phyloP scores from a whole-genome alignment of 495 filamentous ascomycete species.

The Oidiodendron maius region DNA sequence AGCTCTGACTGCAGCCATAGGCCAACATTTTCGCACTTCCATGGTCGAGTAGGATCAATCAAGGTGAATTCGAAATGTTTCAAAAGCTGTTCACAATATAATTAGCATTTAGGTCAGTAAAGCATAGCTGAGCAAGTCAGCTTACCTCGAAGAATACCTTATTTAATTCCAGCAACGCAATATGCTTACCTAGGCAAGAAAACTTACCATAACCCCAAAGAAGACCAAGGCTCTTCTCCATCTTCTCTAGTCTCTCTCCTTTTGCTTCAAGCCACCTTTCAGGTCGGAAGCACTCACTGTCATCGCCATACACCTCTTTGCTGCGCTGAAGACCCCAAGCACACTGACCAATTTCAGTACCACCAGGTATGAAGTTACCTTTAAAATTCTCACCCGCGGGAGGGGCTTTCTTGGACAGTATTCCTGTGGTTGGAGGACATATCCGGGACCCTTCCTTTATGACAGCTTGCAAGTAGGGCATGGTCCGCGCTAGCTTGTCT shows the following conservation, averaged over 20 bases:
- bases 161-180: slow-evolving; percentile 40
- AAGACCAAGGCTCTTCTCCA: slow-evolving; percentile 31
- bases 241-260: slow-evolving; percentile 25
- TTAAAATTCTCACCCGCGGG: slow-evolving; percentile 41
- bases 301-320: slow-evolving; percentile 37
- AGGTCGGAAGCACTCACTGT: slow-evolving; percentile 44
- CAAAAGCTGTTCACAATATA: too few relatives aligned
- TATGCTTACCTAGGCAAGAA: slow-evolving; percentile 36
- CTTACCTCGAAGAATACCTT: slow-evolving; percentile 54
- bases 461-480: slow-evolving; percentile 47
- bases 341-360: slow-evolving; percentile 40
- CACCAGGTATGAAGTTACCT: slow-evolving; percentile 45
- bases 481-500: slow-evolving; percentile 30
- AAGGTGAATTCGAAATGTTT: slow-evolving; percentile 49
- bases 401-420: slow-evolving; percentile 40
- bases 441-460: slow-evolving; percentile 35
- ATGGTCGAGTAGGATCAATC: slow-evolving; percentile 41
- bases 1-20: slow-evolving; percentile 16
- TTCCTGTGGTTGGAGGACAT: slow-evolving; percentile 29
- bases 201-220: slow-evolving; percentile 38
- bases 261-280: slow-evolving; percentile 46
- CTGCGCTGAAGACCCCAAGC: slow-evolving; percentile 26
- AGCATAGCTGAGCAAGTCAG: slow-evolving; percentile 26
- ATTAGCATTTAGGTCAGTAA: not conserved
- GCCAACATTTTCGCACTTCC: slow-evolving; percentile 16